These are phyloP conservation scores for Podospora bellae-mahoneyi DNA, from an alignment of 495 filamentous ascomycete genomes.

Conservation along the genomic window DNA sequence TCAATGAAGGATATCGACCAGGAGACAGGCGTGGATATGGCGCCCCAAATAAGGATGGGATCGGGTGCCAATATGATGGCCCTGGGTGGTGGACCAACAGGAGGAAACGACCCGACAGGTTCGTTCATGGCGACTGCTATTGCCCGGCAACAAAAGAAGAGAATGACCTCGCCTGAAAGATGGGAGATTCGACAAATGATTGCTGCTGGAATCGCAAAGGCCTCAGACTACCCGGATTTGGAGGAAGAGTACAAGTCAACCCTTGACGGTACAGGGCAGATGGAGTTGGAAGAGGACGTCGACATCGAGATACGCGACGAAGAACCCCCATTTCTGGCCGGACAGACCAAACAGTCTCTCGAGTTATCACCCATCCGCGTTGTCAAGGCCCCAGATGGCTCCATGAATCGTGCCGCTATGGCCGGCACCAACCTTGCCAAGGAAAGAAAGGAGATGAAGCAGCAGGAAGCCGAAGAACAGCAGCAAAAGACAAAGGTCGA, in stretches of 20 bases:
- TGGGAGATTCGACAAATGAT: conserved; percentile 98
- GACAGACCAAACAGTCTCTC: conserved; percentile 92
- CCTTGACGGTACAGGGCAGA: conserved; percentile 76
- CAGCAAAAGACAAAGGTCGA: conserved; percentile 78
- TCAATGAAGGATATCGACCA: conserved; percentile 99
- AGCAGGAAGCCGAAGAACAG: conserved; percentile 83
- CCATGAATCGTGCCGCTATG: conserved; percentile 92
- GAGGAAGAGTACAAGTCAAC: conserved; percentile 92
- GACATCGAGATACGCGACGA: conserved; percentile 97
- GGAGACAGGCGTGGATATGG: conserved; percentile 77
- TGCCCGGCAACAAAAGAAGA: conserved; percentile 63
- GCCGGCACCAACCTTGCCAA: conserved; percentile 84
- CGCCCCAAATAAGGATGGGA: conserved; percentile 74
- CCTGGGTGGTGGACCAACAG: conserved; percentile 53
- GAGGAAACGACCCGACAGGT: conserved; percentile 20
- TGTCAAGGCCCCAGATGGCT: conserved; percentile 95
- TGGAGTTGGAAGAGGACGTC: conserved; percentile 94
- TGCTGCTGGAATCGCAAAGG: conserved; percentile 86
- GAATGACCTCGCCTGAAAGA: conserved; percentile 91
- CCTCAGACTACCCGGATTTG: conserved; percentile 87
- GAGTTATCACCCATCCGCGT: conserved; percentile 94
- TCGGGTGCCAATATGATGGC: conserved; percentile 91
- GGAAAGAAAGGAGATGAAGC: conserved; percentile 81
- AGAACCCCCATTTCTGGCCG: conserved; percentile 92
- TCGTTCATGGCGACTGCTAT: conserved; percentile 38